phyloP scores from a whole-genome alignment of 306 rosid species.

The Boehmeria nivea region DNA sequence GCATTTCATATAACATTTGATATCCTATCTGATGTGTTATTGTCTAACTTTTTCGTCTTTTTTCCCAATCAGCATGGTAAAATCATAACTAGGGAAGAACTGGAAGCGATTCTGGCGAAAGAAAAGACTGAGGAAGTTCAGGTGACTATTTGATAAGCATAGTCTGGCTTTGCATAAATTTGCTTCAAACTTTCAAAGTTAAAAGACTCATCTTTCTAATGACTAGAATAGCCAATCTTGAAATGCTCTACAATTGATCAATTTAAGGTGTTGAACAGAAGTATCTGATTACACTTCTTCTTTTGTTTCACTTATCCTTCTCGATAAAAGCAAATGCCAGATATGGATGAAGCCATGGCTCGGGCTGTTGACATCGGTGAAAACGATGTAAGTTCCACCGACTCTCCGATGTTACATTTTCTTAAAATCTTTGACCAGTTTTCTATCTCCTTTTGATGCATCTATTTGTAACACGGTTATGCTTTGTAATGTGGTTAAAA shows the following conservation, averaged over 20 bases:
- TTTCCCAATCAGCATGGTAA: slow-evolving; percentile 63
- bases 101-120: slow-evolving; percentile 54
- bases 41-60: slow-evolving; percentile 27
- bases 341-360: slow-evolving; percentile 88
- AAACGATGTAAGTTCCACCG: slow-evolving; percentile 62
- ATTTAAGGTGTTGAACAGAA: not conserved
- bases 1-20: not conserved
- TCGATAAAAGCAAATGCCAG: slow-evolving; percentile 49
- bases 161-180: not conserved
- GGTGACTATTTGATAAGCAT: slow-evolving; percentile 42
- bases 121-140: slow-evolving; percentile 68
- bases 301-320: slow-evolving; percentile 18
- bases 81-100: slow-evolving; percentile 83
- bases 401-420: no score
- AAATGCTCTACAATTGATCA: no score
- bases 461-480: no score
- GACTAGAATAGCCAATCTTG: no score
- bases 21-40: not conserved
- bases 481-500: slow-evolving; percentile 8
- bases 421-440: not conserved
- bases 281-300: not conserved
- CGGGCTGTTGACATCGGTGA: slow-evolving; percentile 93
- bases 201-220: not conserved
- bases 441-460: not conserved
- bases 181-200: not conserved